These are phyloP conservation scores for Pittosporum tobira DNA, from an alignment of 129 eudicot species.

Conservation along the genomic window DNA sequence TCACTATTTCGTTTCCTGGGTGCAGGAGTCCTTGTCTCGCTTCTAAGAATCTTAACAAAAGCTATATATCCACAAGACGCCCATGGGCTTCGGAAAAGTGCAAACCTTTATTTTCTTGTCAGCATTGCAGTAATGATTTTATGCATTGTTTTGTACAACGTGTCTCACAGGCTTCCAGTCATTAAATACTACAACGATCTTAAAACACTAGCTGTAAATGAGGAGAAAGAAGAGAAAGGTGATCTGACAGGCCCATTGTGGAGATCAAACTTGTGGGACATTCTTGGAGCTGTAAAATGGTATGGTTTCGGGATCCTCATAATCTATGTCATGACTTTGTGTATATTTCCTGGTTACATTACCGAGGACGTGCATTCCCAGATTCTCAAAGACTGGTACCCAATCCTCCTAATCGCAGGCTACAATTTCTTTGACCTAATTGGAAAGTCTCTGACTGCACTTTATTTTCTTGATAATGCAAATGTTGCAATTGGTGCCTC, in stretches of 20 bases:
- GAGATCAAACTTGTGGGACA: constrained; percentile 58
- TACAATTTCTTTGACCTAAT: constrained; percentile 81
- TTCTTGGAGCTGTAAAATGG: constrained; percentile 76
- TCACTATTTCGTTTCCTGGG: background rate
- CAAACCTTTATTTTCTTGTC: constrained; percentile 74
- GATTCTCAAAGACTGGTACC: constrained; percentile 73
- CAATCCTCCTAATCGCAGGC: constrained; percentile 58
- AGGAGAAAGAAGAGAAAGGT: constrained; percentile 54
- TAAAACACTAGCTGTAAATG: constrained; percentile 49
- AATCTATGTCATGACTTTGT: constrained; percentile 72
- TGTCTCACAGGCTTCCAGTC: constrained; percentile 74
- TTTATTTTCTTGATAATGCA: constrained; percentile 55
- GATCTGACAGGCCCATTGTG: constrained; percentile 34
- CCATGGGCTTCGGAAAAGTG: constrained; percentile 68
- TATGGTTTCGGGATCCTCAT: constrained; percentile 46
- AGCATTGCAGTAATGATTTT: constrained; percentile 69
- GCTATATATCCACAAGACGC: constrained; percentile 75
- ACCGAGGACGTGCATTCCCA: constrained; percentile 89
- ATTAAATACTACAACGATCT: constrained; percentile 63
- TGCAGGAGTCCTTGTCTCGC: constrained; percentile 83
- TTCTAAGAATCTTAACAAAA: constrained; percentile 75
- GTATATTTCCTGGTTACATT: constrained; percentile 84
- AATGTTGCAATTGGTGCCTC: constrained; percentile 77
- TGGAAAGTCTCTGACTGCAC: constrained; percentile 63
- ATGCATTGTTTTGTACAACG: constrained; percentile 61